A percentile compares a stretch with the other conserved stretches of the same genome.
Evolutionary conservation across 164 flowering plant species (phyloP).

Genomic region (Stephania cephalantha): DNA sequence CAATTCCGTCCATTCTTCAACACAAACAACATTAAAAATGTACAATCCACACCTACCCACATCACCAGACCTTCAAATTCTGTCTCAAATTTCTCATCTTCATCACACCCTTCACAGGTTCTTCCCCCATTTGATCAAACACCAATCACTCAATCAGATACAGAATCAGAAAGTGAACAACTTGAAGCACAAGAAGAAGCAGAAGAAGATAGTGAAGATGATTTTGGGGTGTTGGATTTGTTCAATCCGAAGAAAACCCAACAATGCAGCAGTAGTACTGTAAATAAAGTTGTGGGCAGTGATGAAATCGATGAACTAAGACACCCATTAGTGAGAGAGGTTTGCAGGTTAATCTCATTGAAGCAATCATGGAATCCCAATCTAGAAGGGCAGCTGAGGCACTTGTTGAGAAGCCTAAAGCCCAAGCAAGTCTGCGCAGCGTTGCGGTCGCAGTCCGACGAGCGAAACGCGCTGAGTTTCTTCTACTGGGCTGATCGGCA

Average conservation of each 20-base stretch:
- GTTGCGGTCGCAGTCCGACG: conserved; percentile 51
- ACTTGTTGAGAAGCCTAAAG: conserved; percentile 65
- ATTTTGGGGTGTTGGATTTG: conserved; percentile 36
- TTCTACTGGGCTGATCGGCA: conserved; percentile 91
- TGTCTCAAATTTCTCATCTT: conserved; percentile 20
- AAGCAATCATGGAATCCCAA: conserved; percentile 59
- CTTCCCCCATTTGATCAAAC: conserved; percentile 19
- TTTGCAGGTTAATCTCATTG: conserved; percentile 50
- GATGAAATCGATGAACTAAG: conserved; percentile 35
- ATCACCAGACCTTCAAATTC: background rate
- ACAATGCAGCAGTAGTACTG: background rate
- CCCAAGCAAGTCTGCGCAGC: conserved; percentile 78
- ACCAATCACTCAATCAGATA: conserved; percentile 13
- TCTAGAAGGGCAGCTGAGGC: conserved; percentile 56
- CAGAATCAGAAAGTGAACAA: conserved; percentile 22
- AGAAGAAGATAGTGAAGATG: conserved; percentile 34
- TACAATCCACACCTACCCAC: background rate
- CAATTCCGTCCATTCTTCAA: background rate
- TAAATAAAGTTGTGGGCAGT: conserved; percentile 13
- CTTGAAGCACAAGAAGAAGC: conserved; percentile 22
- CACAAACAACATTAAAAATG: too few relatives aligned
- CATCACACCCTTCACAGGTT: conserved; percentile 1
- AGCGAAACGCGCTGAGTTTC: conserved; percentile 66
- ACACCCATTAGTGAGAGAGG: conserved; percentile 73
- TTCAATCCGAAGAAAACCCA: conserved; percentile 12